Base-by-base conservation (phyloP, 441 rosid species). In the Arabidopsis hybrid region DNA sequence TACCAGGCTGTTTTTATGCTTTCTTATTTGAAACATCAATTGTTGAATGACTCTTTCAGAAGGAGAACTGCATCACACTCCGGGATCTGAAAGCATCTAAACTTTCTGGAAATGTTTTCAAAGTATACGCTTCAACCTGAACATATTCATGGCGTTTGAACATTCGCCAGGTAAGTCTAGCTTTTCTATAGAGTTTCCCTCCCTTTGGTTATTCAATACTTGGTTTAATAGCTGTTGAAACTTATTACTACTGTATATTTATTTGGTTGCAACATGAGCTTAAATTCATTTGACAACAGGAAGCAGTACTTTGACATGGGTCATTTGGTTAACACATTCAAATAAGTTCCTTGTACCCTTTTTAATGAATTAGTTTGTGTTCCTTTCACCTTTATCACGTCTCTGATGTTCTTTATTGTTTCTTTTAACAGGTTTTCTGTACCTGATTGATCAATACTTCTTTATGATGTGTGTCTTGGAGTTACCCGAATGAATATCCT, bases 41-140 rank as follows among this genome's bases (percentile, higher is more conserved):
- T 66, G 26, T 38, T 14, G 29, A 73, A 2, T 8, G 53, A 56
- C 61, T 52, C 57, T 76, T 79, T 81, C 88, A 88, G 90, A 82
- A 82, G 70, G 81, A 88, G 77, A 81, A 85, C 46, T 85, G 72
- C 56, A 70, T 88, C 83, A 84, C 87, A 14, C 76, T 88, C 39
- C 69, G 64, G 58, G 89, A 88, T 69, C 66, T 88, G 71, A 88
- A 88, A 81, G 79, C 79, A 46, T 77, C 81, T 61, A 79, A 85
- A 75, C 88, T 88, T 45, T 82, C 91, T 7, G 89, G 87, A 72
- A 79, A 84, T 78, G 82, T 88, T 34, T 86, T 88, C 75, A 86
- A 85, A n/a, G n/a, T 74, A 77, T 86, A 68, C 89, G 85, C 67
- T 88, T 86, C 75, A 86, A 86, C 81, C 87, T 86, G 65, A 79